phyloP scores from a whole-genome alignment of 2,329 filamentous ascomycete species.

The Aquanectria penicillioides region DNA sequence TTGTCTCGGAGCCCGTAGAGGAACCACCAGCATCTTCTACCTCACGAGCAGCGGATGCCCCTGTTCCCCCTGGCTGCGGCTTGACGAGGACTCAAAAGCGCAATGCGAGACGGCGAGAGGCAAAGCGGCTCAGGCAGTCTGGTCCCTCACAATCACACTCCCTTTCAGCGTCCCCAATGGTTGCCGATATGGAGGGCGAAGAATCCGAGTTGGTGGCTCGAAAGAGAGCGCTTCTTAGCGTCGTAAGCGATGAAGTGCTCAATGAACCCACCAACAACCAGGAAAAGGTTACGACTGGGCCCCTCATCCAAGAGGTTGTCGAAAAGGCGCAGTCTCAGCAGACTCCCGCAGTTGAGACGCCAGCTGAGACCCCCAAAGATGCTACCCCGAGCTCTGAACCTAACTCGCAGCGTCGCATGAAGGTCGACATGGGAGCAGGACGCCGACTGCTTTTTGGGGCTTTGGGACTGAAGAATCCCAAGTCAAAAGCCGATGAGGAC shows the following conservation, averaged over 20 bases:
- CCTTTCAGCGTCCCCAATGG: constrained; percentile 33
- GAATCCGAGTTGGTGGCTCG: constrained; percentile 48
- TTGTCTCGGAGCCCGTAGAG: not conserved
- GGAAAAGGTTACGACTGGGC: not conserved
- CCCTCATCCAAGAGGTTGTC: constrained; percentile 5
- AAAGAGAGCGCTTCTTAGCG: constrained; percentile 53
- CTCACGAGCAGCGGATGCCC: constrained; percentile 10
- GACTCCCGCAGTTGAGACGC: not conserved
- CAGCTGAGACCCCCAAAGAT: not conserved
- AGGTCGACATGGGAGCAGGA: constrained; percentile 65
- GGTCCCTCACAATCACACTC: constrained; percentile 31
- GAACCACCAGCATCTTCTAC: constrained; percentile 6
- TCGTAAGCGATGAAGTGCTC: constrained; percentile 34
- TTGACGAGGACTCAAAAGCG: constrained; percentile 59
- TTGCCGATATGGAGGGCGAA: constrained; percentile 17
- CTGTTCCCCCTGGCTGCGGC: constrained; percentile 48
- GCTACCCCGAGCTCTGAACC: constrained; percentile 16
- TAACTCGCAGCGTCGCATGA: constrained; percentile 29
- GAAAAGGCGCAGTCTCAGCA: constrained; percentile 18
- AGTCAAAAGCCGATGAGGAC: constrained; percentile 74
- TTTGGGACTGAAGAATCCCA: constrained; percentile 75
- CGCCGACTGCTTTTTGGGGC: constrained; percentile 77
- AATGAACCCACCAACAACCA: not conserved
- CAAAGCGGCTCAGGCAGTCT: constrained; percentile 39
- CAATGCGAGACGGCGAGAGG: constrained; percentile 59